A percentile compares a stretch with the other conserved stretches of the same genome.
Evolutionary conservation across 176 grass and related monocot genomes (phyloP).

Genomic region (Juncus inflexus): DNA sequence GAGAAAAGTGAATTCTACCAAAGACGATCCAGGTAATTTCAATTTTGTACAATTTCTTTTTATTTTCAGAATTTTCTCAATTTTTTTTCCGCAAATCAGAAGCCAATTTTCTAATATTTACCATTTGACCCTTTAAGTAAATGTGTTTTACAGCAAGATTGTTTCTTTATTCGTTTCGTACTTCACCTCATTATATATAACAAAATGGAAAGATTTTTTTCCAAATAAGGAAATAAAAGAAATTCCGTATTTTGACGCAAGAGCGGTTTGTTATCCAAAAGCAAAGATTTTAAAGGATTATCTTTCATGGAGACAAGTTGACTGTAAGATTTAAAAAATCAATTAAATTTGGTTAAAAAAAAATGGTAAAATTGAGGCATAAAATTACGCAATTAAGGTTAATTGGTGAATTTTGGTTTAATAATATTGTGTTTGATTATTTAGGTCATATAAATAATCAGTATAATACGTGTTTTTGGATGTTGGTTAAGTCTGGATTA

Average conservation of each 20-base stretch:
- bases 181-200: slow-evolving; percentile 64
- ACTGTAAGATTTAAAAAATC: slow-evolving; percentile 52
- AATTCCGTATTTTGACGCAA: slow-evolving; percentile 69
- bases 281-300: slow-evolving; percentile 62
- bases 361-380: background rate
- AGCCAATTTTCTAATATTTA: background rate
- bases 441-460: slow-evolving; percentile 77
- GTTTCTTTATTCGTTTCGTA: slow-evolving; percentile 56
- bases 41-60: background rate
- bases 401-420: background rate
- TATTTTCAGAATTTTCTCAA: background rate
- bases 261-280: slow-evolving; percentile 83
- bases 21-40: slow-evolving; percentile 55
- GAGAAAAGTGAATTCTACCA: slow-evolving; percentile 71
- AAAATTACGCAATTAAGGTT: slow-evolving; percentile 1
- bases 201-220: slow-evolving; percentile 82
- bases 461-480: slow-evolving; percentile 84
- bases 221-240: slow-evolving; percentile 55
- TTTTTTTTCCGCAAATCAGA: background rate
- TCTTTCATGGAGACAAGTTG: slow-evolving; percentile 81
- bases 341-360: no score
- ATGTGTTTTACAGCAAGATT: slow-evolving; percentile 50
- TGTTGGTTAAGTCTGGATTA: slow-evolving; percentile 84
- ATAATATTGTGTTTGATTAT: slow-evolving; percentile 28
- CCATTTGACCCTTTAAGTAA: slow-evolving; percentile 30